Evolutionary conservation across 108 stramenopile species (phyloP).

Genomic region (Cylindrotheca fusiformis): DNA sequence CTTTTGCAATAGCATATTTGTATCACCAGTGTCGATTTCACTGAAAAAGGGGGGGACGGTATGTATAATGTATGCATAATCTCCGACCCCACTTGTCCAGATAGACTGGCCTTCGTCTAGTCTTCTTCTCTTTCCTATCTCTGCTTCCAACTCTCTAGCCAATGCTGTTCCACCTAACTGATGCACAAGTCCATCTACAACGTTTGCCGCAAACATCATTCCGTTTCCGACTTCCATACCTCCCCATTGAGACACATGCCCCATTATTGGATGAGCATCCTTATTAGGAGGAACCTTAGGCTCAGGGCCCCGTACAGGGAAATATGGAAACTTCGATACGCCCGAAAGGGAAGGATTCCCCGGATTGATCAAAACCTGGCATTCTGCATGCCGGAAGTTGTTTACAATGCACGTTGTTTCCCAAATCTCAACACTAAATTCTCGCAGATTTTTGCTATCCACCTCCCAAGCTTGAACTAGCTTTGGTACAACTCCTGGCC

Average conservation of each 20-base stretch:
- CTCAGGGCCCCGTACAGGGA: constrained; percentile 59
- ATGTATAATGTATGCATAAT: constrained; percentile 55
- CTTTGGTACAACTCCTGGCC: constrained; percentile 30
- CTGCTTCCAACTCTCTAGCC: neutral
- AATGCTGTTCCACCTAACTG: constrained; percentile 64
- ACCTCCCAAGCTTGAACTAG: constrained; percentile 24
- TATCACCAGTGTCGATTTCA: neutral
- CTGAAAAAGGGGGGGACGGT: constrained; percentile 68
- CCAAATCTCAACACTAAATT: constrained; percentile 55
- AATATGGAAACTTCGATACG: constrained; percentile 68
- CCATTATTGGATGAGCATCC: constrained; percentile 60
- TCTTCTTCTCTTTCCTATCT: constrained; percentile 14
- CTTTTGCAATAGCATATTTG: constrained; percentile 16
- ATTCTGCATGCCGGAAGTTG: constrained; percentile 35
- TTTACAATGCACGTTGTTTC: constrained; percentile 74
- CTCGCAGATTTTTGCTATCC: neutral
- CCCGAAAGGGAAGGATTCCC: constrained; percentile 70
- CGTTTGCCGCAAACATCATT: constrained; percentile 65
- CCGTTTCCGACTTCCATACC: constrained; percentile 81
- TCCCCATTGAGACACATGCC: constrained; percentile 72
- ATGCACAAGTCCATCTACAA: constrained; percentile 79
- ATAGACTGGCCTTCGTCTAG: constrained; percentile 42
- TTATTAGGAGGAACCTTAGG: constrained; percentile 26
- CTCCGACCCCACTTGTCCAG: constrained; percentile 34
- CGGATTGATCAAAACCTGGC: constrained; percentile 54